Evolutionary conservation across 371 early-diverging fungal genomes (phyloP), one percentile per base, ranked within the genome.

Genomic region (Thermomucor indicae-seudaticae): DNA sequence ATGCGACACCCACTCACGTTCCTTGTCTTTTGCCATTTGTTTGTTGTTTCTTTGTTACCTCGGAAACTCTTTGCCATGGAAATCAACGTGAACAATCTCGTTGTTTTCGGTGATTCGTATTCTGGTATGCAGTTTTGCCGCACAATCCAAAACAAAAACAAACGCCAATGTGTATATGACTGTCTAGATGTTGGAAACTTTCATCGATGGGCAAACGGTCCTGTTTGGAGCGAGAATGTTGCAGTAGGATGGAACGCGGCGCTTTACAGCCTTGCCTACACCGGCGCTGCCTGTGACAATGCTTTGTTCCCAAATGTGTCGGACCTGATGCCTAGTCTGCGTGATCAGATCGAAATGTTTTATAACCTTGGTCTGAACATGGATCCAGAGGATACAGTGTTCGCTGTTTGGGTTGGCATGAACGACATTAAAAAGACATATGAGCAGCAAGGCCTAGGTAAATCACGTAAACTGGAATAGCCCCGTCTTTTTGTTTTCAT

Each of bases 91-190:
- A 64, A 64, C 22, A 65, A 68, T 31, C 44, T 74, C 12, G 71
- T 74, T 6, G 66, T 74, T 10, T 74, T 74, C 55, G 75, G 75
- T 28, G 75, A 74, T 46, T 67, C 68, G n/a, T 65, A 70, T 61
- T 67, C 75, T 50, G 75, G 75, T 70, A 68, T 28, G 16, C 14
- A n/a, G 24, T 24, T 24, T 40, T 17, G 24, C 20, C 28, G 7
- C 28, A 43, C 17, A 17, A 27, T 27, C n/a, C 12, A 35, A 6
- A 43, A 32, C 23, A 50, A 41, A 30, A 42, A 20, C 22, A 34
- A 34, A 19, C 6, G 14, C 0, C 1, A 8, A 32, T 6, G 14
- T 25, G 25, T n/a, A 17, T 4, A 12, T 16, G 2, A 40, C 5
- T 20, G 22, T 14, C 20, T 34, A 73, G 70, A 75, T 48, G 59